Conservation (phyloP, 2,329 filamentous ascomycete genomes). For the Talaromyces sp. region DNA sequence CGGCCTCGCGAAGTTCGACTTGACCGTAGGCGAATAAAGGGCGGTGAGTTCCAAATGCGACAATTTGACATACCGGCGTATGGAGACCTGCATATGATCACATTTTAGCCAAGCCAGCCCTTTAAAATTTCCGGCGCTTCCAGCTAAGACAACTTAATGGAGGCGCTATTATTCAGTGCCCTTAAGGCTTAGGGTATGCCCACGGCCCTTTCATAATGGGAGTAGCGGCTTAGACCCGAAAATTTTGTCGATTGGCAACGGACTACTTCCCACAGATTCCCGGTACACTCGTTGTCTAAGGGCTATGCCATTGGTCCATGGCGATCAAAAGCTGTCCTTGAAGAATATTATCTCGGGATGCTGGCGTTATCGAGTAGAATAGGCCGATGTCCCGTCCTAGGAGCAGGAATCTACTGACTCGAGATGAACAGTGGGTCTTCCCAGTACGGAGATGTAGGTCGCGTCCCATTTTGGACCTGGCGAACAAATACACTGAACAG, state of each 20-base stretch:
- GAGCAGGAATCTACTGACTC: background rate
- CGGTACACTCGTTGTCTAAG: background rate
- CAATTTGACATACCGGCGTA: slow-evolving; percentile 6
- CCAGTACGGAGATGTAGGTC: background rate
- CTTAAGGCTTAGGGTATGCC: background rate
- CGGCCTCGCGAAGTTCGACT: background rate
- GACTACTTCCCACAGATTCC: background rate
- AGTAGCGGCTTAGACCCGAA: background rate
- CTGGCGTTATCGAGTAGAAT: background rate
- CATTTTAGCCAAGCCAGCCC: slow-evolving; percentile 6
- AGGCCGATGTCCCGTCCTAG: background rate
- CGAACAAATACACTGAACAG: background rate
- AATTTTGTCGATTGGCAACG: background rate
- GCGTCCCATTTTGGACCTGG: background rate
- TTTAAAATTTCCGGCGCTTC: slow-evolving; percentile 2
- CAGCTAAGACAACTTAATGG: slow-evolving; percentile 8
- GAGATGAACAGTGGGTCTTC: background rate
- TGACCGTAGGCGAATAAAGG: slow-evolving; percentile 6
- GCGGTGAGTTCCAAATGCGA: slow-evolving; percentile 11
- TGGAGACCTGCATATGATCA: slow-evolving; percentile 14
- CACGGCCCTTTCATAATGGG: background rate
- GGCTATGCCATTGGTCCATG: background rate
- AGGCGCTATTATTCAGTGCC: slow-evolving; percentile 7
- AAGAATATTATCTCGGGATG: background rate
- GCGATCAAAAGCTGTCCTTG: background rate